Conservation (phyloP, 2,329 filamentous ascomycete genomes). For the Cryphonectria naterciae region DNA sequence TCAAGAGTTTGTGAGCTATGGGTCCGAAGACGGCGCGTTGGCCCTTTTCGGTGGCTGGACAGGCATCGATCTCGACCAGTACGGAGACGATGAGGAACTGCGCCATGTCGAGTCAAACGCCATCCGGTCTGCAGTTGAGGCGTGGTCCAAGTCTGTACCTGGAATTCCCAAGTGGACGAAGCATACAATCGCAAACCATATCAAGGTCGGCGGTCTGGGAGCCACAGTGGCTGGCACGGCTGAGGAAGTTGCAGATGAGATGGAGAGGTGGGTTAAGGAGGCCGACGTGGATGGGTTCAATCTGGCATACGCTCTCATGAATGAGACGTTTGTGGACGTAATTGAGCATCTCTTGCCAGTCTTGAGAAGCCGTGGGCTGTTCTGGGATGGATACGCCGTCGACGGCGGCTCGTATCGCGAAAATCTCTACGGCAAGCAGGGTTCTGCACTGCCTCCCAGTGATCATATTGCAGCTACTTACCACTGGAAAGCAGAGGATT, state of each 20-base stretch:
- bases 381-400: conserved; percentile 58
- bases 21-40: conserved; percentile 63
- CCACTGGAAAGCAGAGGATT: conserved; percentile 30
- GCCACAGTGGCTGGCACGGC: conserved; percentile 26
- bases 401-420: conserved; percentile 63
- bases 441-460: conserved; percentile 32
- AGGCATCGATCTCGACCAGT: conserved; percentile 64
- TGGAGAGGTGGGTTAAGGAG: conserved; percentile 28
- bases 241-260: conserved; percentile 27
- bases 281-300: conserved; percentile 28
- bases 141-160: conserved; percentile 46
- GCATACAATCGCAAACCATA: conserved; percentile 32
- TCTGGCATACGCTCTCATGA: conserved; percentile 66
- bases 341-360: conserved; percentile 69
- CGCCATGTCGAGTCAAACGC: conserved; percentile 65
- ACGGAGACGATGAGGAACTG: conserved; percentile 66
- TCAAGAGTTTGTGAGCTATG: conserved; percentile 57
- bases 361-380: conserved; percentile 60
- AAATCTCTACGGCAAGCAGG: conserved; percentile 58
- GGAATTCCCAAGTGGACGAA: conserved; percentile 29
- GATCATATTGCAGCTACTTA: conserved; percentile 21
- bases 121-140: conserved; percentile 55
- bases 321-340: conserved; percentile 70
- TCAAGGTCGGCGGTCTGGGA: conserved; percentile 32
- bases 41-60: conserved; percentile 71